Evolutionary conservation across 1,139 yeast genomes (phyloP), one percentile per base, ranked within the genome.

Genomic region (Suhomyces anneliseae): DNA sequence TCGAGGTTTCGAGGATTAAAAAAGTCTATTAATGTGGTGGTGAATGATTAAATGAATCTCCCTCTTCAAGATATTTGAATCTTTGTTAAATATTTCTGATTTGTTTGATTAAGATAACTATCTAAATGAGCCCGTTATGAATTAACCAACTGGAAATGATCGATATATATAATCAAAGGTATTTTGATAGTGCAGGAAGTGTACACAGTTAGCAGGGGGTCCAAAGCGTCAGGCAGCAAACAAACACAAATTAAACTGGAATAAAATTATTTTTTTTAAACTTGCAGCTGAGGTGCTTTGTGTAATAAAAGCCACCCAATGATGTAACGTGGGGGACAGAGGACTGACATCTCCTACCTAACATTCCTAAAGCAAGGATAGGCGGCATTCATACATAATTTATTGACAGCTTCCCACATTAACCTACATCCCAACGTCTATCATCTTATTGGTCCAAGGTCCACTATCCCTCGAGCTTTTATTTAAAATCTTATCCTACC

Each of bases 161-260:
- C 42, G 32, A 39, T 46, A 46, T 46, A 46, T 46, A 46, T 40
- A 43, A 40, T 40, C 43, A 39, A 40, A 19, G 24, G n/a, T 27
- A 34, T 19, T 19, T 33, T 31, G 43, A 45, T 41, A 41, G 42
- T 42, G 45, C 40, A 34, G 38, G 40, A 42, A 31, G 29, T 12
- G 14, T 36, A 36, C 39, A 37, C 39, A 34, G 38, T 42, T 33
- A 26, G 35, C 43, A 39, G 49, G 46, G 49, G 49, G 43, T 40
- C 46, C 49, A 45, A 42, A 40, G 44, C 41, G 44, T 38, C 46
- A 46, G 46, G 49, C 49, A 46, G 49, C 49, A 46, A 46, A 46
- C 49, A 46, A 43, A 46, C 46, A 46, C 49, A 46, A 46, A 40
- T 37, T 29, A 29, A 14, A 34, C 19, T 36, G 39, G 37, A 41